Conservation (phyloP, 805 yeast genomes). For the Scheffersomyces amazonensis region DNA sequence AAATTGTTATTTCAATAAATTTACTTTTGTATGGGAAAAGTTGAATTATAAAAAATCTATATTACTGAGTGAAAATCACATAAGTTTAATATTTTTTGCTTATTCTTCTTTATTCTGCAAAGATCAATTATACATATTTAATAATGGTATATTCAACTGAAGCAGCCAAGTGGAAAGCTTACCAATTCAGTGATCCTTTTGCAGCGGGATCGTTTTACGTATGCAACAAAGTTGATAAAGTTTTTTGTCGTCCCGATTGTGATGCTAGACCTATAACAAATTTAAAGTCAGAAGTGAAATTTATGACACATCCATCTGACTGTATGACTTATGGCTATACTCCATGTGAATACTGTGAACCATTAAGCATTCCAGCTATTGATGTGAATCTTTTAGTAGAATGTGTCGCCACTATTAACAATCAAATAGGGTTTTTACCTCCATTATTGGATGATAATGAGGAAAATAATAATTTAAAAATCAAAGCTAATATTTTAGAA, state of each 20-base stretch:
- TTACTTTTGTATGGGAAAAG: too few relatives aligned
- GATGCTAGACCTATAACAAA: conserved; percentile 45
- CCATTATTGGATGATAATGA: conserved; percentile 49
- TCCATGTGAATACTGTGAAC: conserved; percentile 58
- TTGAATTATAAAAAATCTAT: too few relatives aligned
- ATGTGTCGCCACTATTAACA: conserved; percentile 56
- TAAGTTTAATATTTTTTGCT: too few relatives aligned
- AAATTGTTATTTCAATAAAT: too few relatives aligned
- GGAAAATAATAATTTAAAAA: conserved; percentile 31
- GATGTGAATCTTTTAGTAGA: conserved; percentile 43
- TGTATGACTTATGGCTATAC: conserved; percentile 45
- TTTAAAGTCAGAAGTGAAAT: conserved; percentile 43
- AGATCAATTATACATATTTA: neutral
- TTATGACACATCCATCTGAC: conserved; percentile 37
- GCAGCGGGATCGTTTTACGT: conserved; percentile 59
- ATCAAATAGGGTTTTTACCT: conserved; percentile 54
- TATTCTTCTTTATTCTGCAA: too few relatives aligned
- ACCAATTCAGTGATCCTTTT: conserved; percentile 63
- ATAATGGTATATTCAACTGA: conserved; percentile 42
- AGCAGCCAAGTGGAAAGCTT: conserved; percentile 57
- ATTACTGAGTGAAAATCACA: too few relatives aligned
- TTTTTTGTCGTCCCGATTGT: conserved; percentile 71
- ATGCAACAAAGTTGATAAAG: conserved; percentile 38
- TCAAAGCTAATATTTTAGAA: conserved; percentile 35
- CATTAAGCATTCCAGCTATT: conserved; percentile 42